Base-by-base conservation (phyloP, 2,329 filamentous ascomycete species). In the Pseudogymnoascus sp. region DNA sequence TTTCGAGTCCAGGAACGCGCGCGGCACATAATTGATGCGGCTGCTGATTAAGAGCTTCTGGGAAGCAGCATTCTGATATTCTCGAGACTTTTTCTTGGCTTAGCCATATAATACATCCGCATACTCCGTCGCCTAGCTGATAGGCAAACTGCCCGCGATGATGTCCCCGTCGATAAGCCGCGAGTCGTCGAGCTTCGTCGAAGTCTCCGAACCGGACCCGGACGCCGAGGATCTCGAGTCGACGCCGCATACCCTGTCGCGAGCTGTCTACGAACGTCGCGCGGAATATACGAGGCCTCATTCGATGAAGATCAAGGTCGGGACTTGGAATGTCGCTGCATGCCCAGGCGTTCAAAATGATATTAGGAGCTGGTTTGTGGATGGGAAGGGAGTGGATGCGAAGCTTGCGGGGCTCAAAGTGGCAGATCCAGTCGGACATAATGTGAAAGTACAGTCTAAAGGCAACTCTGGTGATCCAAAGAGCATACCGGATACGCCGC, bases 251-350 rank as follows among this genome's bases (percentile, higher is more conserved):
- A 86, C 84, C 3, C 80, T 88, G n/a, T 82, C 83, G 50, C 78
- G 77, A 64, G 83, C 83, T 30, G 78, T 97, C 38, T 83, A 87
- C 70, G 85, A 88, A 38, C 83, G 94, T 60, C 83, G 86, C 68
- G 76, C 82, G 57, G 92, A 97, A 72, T 99, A 92, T 72, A 87
- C 88, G 25, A 83, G 86, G 37, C 83, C 86, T 43, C 86, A 86
- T 71, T 82, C 82, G 58, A 84, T 96, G 67, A 87, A 86, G 66
- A 83, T 99, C 73, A 97, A 97, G 75, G 82, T 99, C 59, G 94
- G 93, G 41, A 88, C 90, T 0, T 99, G 94, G 94, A 99, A 99
- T 74, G 90, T 96, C 14, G 94, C 91, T 3, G 86, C 88, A 1
- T 86, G 89, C 65, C 85, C 89, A 11, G 91, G 89, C 22, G 91